Base-by-base conservation (phyloP, 1,284 basidiomycete genomes). In the Entoloma clypeatum region DNA sequence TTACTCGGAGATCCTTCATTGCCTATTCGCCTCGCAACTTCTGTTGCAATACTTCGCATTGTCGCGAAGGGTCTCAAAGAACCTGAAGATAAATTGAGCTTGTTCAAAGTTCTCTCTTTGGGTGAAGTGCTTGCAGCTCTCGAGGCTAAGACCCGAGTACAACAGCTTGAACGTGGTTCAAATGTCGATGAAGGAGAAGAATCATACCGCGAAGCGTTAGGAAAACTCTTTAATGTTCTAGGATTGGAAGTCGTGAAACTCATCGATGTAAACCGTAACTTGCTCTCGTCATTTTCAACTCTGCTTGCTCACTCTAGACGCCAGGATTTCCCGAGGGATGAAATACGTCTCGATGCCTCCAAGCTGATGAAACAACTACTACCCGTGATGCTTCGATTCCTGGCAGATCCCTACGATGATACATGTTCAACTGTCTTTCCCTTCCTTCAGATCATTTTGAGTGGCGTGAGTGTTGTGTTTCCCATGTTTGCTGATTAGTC, bases 41-140 rank as follows among this genome's bases (percentile, higher is more conserved):
- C 86, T 11, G 79, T 77, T 22, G 81, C 94, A 0, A 65, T 99
- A 39, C 75, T 81, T 14, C 85, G 87, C 23, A 89, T 99, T 41
- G 74, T 96, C 17, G 72, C 79, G 25, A 99, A 99, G 64, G 96
- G 97, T 11, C 77, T 99, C 49, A 95, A 98, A 59, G 91, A 92
- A 57, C 83, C 92, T 0, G 67, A 74, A 2, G 94, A 98, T 63
- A 96, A 98, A 66, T 65, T 99, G 6, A 84, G 92, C 54, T 73
- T 99, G 8, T 77, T 98, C 51, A 86, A 91, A 56, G 88, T 96
- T 1, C 77, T 99, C 31, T 87, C 94, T 35, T 69, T 97, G 5
- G 81, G 82, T 4, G 76, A 85, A 44, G 81, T 95, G 16, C 67
- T 97, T 4, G 81, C 81, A 37, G 83, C 85, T 1, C 66, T 96